These are phyloP conservation scores for Blastobotrys malaysiensis DNA, from an alignment of 1,139 yeast genomes.

Conservation along the genomic window DNA sequence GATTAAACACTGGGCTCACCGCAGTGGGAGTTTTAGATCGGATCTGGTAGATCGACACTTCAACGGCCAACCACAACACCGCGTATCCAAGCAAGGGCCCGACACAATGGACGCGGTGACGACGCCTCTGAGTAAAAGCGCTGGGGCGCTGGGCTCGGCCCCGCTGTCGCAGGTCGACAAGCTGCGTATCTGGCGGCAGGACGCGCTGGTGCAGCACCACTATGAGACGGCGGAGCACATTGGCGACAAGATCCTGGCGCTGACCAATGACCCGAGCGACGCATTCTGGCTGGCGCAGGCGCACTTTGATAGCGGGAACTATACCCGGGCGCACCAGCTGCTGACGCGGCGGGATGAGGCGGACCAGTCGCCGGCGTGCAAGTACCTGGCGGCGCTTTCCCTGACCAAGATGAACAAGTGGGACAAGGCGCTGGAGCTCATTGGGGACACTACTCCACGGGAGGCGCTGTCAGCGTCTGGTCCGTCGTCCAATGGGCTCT, in stretches of 20 bases:
- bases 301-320: constrained; percentile 68
- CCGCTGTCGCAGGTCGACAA: constrained; percentile 73
- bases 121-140: constrained; percentile 7
- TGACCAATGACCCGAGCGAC: constrained; percentile 81
- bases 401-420: constrained; percentile 67
- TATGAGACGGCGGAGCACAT: constrained; percentile 84
- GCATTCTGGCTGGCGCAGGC: constrained; percentile 97
- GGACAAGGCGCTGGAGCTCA: constrained; percentile 84
- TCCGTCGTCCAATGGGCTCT: constrained; percentile 3
- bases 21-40: neutral
- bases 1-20: too few relatives aligned
- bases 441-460: constrained; percentile 42
- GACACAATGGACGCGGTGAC: constrained; percentile 12
- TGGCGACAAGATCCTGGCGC: constrained; percentile 81
- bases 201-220: constrained; percentile 89
- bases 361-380: constrained; percentile 59
- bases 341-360: constrained; percentile 37
- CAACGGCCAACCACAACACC: neutral
- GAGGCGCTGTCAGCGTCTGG: neutral
- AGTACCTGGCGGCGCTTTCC: constrained; percentile 77
- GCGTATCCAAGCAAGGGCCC: too few relatives aligned
- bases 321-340: constrained; percentile 70
- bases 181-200: constrained; percentile 87
- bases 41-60: neutral
- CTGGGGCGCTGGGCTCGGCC: constrained; percentile 2